Conservation (phyloP, 164 flowering plant species). For the Platanus orientalis region DNA sequence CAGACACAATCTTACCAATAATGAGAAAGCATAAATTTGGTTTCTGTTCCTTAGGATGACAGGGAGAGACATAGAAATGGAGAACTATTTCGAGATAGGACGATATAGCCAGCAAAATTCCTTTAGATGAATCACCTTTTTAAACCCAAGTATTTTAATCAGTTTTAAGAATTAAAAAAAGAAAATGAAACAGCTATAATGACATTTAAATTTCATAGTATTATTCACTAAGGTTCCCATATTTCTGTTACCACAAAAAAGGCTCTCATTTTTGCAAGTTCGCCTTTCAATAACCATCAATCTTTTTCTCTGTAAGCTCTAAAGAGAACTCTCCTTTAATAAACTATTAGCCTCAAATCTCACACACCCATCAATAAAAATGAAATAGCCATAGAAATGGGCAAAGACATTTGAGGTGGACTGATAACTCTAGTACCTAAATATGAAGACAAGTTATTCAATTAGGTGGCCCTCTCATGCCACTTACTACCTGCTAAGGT, state of each 20-base stretch:
- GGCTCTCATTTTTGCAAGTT: not conserved
- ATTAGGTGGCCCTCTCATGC: no score
- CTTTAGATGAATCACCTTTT: not conserved
- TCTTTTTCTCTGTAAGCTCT: not conserved
- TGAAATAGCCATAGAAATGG: not conserved
- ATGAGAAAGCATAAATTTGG: conserved; percentile 9
- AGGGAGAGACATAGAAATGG: conserved; percentile 4
- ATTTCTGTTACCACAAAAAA: no score
- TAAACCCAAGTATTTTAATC: not conserved
- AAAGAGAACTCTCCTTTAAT: not conserved
- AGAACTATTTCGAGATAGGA: not conserved
- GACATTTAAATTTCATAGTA: not conserved
- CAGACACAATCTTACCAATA: conserved; percentile 15
- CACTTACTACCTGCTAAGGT: no score
- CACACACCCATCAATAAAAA: not conserved
- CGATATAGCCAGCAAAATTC: conserved; percentile 4
- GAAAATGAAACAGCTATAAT: not conserved
- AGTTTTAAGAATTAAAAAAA: not conserved
- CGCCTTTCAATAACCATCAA: not conserved
- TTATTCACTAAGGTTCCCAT: not conserved
- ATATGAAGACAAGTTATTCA: not conserved
- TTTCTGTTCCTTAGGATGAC: conserved; percentile 7
- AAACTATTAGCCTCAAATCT: not conserved
- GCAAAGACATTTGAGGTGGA: not conserved
- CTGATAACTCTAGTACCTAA: not conserved